Evolutionary conservation across 2,329 filamentous ascomycete species (phyloP).

Genomic region (Oidium heveae): DNA sequence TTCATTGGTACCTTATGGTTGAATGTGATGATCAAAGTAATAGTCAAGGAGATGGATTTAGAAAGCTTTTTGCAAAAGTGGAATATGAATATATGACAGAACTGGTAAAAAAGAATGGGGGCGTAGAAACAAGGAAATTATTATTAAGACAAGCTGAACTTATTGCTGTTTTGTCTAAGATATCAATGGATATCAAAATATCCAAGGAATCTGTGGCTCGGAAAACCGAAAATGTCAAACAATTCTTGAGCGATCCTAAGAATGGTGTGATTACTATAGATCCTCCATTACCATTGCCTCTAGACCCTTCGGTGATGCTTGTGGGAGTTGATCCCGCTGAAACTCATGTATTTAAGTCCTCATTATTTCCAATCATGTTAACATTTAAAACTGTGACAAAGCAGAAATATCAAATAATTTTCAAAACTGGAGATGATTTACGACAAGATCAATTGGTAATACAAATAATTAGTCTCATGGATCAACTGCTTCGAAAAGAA

Average conservation of each 20-base stretch:
- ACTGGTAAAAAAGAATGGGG: slow-evolving; percentile 44
- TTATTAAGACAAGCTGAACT: slow-evolving; percentile 75
- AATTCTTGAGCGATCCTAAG: slow-evolving; percentile 63
- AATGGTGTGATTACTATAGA: slow-evolving; percentile 71
- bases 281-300: slow-evolving; percentile 61
- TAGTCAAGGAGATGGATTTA: slow-evolving; percentile 48
- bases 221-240: slow-evolving; percentile 67
- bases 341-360: slow-evolving; percentile 84
- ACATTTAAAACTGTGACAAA: slow-evolving; percentile 64
- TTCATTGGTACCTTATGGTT: slow-evolving; percentile 97
- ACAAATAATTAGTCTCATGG: slow-evolving; percentile 94
- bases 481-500: slow-evolving; percentile 80
- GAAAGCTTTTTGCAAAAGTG: slow-evolving; percentile 73
- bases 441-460: slow-evolving; percentile 94
- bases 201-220: slow-evolving; percentile 45
- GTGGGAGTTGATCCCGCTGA: slow-evolving; percentile 63
- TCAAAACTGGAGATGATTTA: slow-evolving; percentile 91
- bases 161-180: slow-evolving; percentile 62
- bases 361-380: slow-evolving; percentile 70
- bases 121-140: slow-evolving; percentile 47
- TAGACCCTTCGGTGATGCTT: slow-evolving; percentile 64
- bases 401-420: slow-evolving; percentile 69
- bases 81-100: slow-evolving; percentile 92
- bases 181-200: slow-evolving; percentile 68
- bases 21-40: slow-evolving; percentile 59